These are phyloP conservation scores for Rhytidhysteron rufulum DNA, from an alignment of 2,329 filamentous ascomycete species.

Conservation along the genomic window DNA sequence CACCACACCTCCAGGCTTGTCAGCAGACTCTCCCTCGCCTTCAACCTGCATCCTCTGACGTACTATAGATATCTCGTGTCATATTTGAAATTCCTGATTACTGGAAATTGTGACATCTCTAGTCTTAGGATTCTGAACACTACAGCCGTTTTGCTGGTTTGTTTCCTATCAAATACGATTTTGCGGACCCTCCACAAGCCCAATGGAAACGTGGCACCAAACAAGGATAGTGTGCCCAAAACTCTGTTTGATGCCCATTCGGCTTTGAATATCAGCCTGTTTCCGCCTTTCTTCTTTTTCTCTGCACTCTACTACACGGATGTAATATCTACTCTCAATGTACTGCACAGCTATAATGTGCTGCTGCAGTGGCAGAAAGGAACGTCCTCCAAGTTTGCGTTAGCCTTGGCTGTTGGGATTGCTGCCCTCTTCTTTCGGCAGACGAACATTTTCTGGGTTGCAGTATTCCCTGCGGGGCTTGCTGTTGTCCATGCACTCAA, in stretches of 20 bases:
- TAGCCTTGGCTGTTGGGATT: slow-evolving; percentile 50
- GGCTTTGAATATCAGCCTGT: slow-evolving; percentile 75
- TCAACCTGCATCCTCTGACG: slow-evolving; percentile 45
- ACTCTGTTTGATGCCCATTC: slow-evolving; percentile 50
- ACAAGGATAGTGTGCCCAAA: slow-evolving; percentile 12
- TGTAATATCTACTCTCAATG: slow-evolving; percentile 71
- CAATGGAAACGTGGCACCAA: neutral
- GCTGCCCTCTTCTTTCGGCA: slow-evolving; percentile 75
- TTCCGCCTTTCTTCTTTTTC: slow-evolving; percentile 94
- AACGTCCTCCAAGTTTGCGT: slow-evolving; percentile 11
- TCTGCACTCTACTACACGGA: slow-evolving; percentile 95
- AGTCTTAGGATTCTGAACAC: slow-evolving; percentile 38
- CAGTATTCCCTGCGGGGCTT: slow-evolving; percentile 66
- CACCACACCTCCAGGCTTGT: slow-evolving; percentile 86
- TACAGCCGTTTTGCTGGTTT: slow-evolving; percentile 33
- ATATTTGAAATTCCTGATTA: slow-evolving; percentile 32
- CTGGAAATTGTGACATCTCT: slow-evolving; percentile 36
- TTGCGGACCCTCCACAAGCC: slow-evolving; percentile 10
- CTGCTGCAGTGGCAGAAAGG: slow-evolving; percentile 30
- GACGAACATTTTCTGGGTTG: slow-evolving; percentile 96
- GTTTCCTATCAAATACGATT: slow-evolving; percentile 24
- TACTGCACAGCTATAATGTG: slow-evolving; percentile 65
- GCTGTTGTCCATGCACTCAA: slow-evolving; percentile 27
- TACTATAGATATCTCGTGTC: slow-evolving; percentile 39
- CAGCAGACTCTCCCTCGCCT: slow-evolving; percentile 37